Conservation (phyloP, 345 rosid genomes). For the Noccaea caerulescens region DNA sequence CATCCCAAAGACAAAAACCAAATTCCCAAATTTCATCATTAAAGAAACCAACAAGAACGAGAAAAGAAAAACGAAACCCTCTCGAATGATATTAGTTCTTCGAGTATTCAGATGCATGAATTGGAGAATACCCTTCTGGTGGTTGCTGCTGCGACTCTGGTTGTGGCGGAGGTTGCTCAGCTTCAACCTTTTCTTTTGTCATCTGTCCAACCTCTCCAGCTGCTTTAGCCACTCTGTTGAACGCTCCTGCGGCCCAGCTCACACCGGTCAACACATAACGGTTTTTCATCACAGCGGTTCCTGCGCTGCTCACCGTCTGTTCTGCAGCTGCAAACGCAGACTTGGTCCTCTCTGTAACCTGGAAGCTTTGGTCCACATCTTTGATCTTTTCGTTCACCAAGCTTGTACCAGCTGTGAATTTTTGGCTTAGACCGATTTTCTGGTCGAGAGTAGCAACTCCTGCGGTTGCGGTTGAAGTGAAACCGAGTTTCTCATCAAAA, state of each 20-base stretch:
- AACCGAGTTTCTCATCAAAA: slow-evolving; percentile 78
- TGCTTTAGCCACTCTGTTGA: slow-evolving; percentile 75
- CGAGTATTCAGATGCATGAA: slow-evolving; percentile 43
- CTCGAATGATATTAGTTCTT: slow-evolving; percentile 37
- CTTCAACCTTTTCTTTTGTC: slow-evolving; percentile 75
- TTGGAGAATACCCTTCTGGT: slow-evolving; percentile 55
- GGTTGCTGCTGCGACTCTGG: slow-evolving; percentile 33
- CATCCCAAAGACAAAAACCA: slow-evolving; percentile 33
- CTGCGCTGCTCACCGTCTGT: slow-evolving; percentile 82
- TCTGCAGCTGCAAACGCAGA: slow-evolving; percentile 80
- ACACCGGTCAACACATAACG: slow-evolving; percentile 76
- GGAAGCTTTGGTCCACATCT: slow-evolving; percentile 87
- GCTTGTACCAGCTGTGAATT: slow-evolving; percentile 74
- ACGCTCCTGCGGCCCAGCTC: slow-evolving; percentile 85
- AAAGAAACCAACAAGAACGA: slow-evolving; percentile 33
- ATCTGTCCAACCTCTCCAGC: slow-evolving; percentile 91
- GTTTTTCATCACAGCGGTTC: slow-evolving; percentile 84
- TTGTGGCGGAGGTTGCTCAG: slow-evolving; percentile 52
- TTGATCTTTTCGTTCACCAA: slow-evolving; percentile 77
- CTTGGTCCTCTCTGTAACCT: slow-evolving; percentile 91
- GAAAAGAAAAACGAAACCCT: slow-evolving; percentile 3
- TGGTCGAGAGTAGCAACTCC: slow-evolving; percentile 80
- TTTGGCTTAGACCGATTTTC: slow-evolving; percentile 76
- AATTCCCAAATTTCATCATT: slow-evolving; percentile 21
- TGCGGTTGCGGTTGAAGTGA: slow-evolving; percentile 79